Conservation (phyloP, 2,329 filamentous ascomycete genomes). For the Microsporum canis region DNA sequence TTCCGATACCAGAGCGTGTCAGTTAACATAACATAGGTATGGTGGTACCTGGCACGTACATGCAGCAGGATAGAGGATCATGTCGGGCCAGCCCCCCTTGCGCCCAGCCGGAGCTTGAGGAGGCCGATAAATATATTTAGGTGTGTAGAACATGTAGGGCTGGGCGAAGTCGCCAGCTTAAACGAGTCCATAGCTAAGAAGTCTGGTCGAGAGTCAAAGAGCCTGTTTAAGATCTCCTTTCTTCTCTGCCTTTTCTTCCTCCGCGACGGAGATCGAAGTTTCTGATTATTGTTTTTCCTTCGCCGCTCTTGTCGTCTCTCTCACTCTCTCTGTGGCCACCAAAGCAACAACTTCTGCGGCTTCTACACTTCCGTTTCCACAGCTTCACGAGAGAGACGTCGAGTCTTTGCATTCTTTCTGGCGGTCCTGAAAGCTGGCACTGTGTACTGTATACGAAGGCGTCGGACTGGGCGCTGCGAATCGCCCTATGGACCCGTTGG, state of each 20-base stretch:
- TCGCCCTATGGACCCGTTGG: background rate
- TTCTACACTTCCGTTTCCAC: background rate
- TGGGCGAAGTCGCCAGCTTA: too few species aligned
- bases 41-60: background rate
- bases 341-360: background rate
- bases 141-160: too few species aligned
- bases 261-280: background rate
- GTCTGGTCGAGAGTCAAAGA: too few species aligned
- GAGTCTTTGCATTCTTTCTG: background rate
- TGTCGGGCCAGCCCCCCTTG: background rate
- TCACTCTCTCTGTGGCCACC: background rate
- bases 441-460: background rate
- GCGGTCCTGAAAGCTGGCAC: background rate
- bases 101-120: background rate
- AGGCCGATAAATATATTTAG: background rate
- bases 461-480: background rate
- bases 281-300: conserved; percentile 3
- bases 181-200: too few species aligned
- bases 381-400: background rate
- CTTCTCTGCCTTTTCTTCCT: background rate
- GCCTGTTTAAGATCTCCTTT: background rate
- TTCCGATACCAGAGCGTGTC: too few species aligned
- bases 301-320: background rate
- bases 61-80: background rate
- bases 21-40: too few species aligned